Evolutionary conservation across 108 stramenopile genomes (phyloP).

Genomic region (Discostella stelligeroides): DNA sequence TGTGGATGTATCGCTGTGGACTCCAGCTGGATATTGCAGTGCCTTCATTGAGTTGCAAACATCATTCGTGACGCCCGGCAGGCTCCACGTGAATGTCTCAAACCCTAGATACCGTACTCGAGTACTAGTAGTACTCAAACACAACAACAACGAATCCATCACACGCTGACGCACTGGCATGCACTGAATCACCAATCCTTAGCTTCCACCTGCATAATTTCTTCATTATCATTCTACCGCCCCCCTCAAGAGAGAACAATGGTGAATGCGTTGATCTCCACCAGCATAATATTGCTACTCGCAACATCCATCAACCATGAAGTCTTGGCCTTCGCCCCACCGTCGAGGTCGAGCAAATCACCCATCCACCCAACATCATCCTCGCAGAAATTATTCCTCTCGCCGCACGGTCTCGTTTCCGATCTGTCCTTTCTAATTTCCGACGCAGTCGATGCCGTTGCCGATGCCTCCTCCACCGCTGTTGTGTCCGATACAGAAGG

Average conservation of each 20-base stretch:
- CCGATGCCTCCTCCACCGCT: constrained; percentile 12
- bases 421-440: constrained; percentile 25
- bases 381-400: constrained; percentile 2
- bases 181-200: no score
- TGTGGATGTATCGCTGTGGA: no score
- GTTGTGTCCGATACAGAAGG: neutral
- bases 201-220: no score
- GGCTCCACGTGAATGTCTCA: no score
- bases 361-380: constrained; percentile 1
- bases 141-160: no score
- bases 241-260: neutral
- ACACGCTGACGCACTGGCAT: no score
- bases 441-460: constrained; percentile 21
- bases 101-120: no score
- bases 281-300: neutral
- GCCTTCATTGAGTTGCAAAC: no score
- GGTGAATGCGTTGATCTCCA: neutral
- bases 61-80: no score
- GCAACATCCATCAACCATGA: constrained; percentile 2
- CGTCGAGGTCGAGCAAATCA: neutral
- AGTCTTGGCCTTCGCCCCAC: constrained; percentile 3
- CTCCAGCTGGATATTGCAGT: no score
- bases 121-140: no score
- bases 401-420: neutral
- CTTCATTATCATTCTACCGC: no score